Base-by-base conservation (phyloP, 768 basidiomycete genomes). In the Leccinum aurantiacum region DNA sequence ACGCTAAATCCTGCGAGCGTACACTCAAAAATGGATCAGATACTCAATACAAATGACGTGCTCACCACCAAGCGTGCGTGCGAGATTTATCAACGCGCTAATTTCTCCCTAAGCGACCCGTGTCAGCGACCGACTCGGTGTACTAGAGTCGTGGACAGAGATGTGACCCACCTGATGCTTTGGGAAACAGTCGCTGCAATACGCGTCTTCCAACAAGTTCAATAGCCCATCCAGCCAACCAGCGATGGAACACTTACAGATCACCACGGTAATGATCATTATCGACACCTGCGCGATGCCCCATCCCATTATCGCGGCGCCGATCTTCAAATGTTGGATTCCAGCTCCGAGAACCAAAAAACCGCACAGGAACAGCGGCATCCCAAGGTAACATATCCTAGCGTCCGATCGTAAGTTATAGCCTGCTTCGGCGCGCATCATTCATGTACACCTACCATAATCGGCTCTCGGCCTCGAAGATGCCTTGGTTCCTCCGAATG, bases 381-480 rank as follows among this genome's bases (percentile, higher is more conserved):
- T 71, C 6, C 76, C 78, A 3, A 77, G 8, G 58, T 80, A 80
- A 53, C 72, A 75, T 31, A 73, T 66, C 75, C 75, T 77, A 37
- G 38, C 2, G 3, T 29, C 37, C 48, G 6, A 29, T 22, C 33
- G 31, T 37, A 4, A 37, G 22, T 46, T 5, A 47, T 14, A 3
- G 6, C 35, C 15, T 3, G 11, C 13, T 22, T n/a, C 22, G 2
- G 4, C 7, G 2, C 1, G 4, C 6, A 2, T 24, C 24, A 13
- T 24, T 6, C 0, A n/a, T 33, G 37, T 46, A 8, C 9, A 71
- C 74, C 31, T 48, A 76, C 78, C 78, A 79, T 22, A 80, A 54
- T 14, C 79, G 76, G 60, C 63, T 77, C 67, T 86, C 84, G 4
- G 84, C 80, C 55, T 79, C 77, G 68, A 85, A 84, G 48, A 85